Percentiles rank a stretch among this genome's conserved stretches.
These are phyloP conservation scores for Myotisia sp. DNA, from an alignment of 2,329 filamentous ascomycete species.

Conservation along the genomic window DNA sequence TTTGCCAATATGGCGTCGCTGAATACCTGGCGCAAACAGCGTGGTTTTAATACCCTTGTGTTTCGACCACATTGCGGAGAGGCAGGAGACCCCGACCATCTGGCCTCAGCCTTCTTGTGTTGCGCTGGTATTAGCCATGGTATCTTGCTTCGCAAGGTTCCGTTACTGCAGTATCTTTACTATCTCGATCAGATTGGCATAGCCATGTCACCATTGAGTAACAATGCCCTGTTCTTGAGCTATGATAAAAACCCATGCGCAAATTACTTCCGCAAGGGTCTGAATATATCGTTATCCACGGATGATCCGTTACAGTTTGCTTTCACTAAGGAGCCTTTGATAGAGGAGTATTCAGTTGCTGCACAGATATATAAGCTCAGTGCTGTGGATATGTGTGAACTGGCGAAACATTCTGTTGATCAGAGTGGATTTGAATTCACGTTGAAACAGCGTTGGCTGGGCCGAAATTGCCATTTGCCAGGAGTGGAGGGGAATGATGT, in stretches of 20 bases:
- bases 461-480: constrained; percentile 58
- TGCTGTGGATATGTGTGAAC: constrained; percentile 94
- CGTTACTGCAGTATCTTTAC: constrained; percentile 88
- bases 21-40: constrained; percentile 77
- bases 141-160: constrained; percentile 80
- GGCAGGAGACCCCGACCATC: constrained; percentile 89
- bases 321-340: constrained; percentile 94
- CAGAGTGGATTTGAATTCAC: constrained; percentile 87
- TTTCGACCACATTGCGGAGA: constrained; percentile 91
- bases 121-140: constrained; percentile 97
- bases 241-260: constrained; percentile 96
- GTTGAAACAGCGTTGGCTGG: constrained; percentile 86
- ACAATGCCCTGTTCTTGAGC: constrained; percentile 89
- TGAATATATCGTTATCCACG: constrained; percentile 92
- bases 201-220: constrained; percentile 97
- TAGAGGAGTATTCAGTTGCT: constrained; percentile 95
- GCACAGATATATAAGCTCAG: constrained; percentile 97
- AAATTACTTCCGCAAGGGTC: constrained; percentile 82
- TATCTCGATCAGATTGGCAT: constrained; percentile 97
- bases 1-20: constrained; percentile 88
- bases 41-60: constrained; percentile 91
- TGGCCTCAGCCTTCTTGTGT: constrained; percentile 80
- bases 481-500: constrained; percentile 80
- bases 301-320: constrained; percentile 96
- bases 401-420: constrained; percentile 88